Base-by-base conservation (phyloP, 2,329 filamentous ascomycete species). In the Teratosphaeria nubilosa region DNA sequence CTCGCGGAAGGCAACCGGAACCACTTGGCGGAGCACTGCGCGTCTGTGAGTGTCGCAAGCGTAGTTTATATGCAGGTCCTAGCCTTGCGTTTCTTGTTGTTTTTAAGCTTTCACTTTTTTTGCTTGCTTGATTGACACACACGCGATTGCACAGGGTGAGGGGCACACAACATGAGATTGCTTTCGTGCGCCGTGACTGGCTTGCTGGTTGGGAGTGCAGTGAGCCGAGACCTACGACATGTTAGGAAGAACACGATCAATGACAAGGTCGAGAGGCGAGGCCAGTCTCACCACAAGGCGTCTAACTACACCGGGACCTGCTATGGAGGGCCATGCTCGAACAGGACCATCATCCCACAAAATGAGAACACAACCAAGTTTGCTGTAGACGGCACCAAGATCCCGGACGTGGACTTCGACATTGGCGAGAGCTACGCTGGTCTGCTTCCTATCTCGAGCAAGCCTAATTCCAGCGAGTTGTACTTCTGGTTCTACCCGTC, bases 401-500 rank as follows among this genome's bases (percentile, higher is more conserved):
- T 73, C 16, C 71, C 71, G 2, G 66, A 72, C 16, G 70, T 73
- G 27, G 61, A 67, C 54, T 72, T 72, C 34, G 67, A 73, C 57
- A 62, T 73, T 52, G 71, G 71, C 24, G 70, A 73, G 60, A 65
- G 64, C n/a, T 69, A 69, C 54, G 66, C 67, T 32, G 68, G 68
- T 22, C 54, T 71, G 7, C 55, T 73, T 13, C 69, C 70, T 11
- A 69, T 73, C 54, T 67, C 68, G 4, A 58, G 64, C 27, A 61
- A 65, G 32, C 54, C 59, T 11, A 66, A 69, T 55, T 60, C 63
- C 30, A 67, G 64, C 53, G 67, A 71, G 60, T 69, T 81, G 1
- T 81, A 75, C 64, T 81, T 80, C 64, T 75, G 76, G 76, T 78
- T 79, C 64, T 79, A 78, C 61, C 78, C 78, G 6, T 64, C 64